Evolutionary conservation across 116 monocot genomes (phyloP).

Genomic region (Zostera marina): DNA sequence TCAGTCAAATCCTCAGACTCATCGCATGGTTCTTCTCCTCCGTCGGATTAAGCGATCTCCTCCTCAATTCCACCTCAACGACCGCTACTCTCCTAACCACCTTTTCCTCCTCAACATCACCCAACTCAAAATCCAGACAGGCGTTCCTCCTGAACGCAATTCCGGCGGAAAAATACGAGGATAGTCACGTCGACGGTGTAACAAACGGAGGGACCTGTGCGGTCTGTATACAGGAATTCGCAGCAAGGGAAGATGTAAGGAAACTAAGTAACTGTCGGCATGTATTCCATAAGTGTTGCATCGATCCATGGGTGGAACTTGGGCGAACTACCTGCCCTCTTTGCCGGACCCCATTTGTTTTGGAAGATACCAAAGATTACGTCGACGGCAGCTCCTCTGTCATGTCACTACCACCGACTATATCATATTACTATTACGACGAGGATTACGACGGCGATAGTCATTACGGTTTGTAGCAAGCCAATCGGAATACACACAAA

Average conservation of each 20-base stretch:
- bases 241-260: conserved; percentile 21
- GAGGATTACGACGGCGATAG: no score
- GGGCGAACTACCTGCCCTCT: conserved; percentile 37
- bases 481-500: no score
- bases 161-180: conserved; percentile 11
- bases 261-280: conserved; percentile 33
- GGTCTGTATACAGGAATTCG: conserved; percentile 38
- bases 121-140: not conserved
- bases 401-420: no score
- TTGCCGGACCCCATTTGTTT: conserved; percentile 35
- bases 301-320: conserved; percentile 36
- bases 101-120: not conserved
- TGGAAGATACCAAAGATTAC: conserved; percentile 4
- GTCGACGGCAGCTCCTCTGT: not conserved
- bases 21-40: conserved; percentile 12
- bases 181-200: not conserved
- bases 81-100: not conserved
- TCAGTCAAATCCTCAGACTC: conserved; percentile 13
- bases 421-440: no score
- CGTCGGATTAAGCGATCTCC: conserved; percentile 19
- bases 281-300: conserved; percentile 34
- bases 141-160: conserved; percentile 11
- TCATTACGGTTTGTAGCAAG: no score
- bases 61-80: not conserved
- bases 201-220: conserved; percentile 10